A percentile compares a stretch with the other conserved stretches of the same genome.
Conservation (phyloP, 441 rosid genomes). For the Sinapis alba region DNA sequence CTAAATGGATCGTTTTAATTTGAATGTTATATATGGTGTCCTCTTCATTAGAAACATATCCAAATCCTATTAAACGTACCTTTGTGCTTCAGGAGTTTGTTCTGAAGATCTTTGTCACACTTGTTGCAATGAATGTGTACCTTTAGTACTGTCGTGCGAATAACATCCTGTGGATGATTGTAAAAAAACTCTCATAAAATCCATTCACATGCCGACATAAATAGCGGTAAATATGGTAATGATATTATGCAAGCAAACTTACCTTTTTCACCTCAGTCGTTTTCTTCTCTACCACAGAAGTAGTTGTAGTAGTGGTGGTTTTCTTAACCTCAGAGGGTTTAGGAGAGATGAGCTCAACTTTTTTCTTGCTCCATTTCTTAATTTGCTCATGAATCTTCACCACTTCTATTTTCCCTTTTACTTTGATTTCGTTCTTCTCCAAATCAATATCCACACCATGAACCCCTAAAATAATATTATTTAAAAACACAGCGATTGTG, state of each 20-base stretch:
- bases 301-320: conserved; percentile 26
- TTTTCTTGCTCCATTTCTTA: conserved; percentile 63
- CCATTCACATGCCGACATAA: neutral
- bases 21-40: neutral
- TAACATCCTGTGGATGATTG: conserved; percentile 38
- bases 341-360: conserved; percentile 69
- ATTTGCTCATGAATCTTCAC: conserved; percentile 59
- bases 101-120: conserved; percentile 64
- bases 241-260: neutral
- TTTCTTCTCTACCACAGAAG: conserved; percentile 37
- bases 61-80: conserved; percentile 35
- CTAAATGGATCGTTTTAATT: neutral
- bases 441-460: conserved; percentile 56
- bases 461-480: conserved; percentile 48
- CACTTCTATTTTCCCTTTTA: conserved; percentile 64
- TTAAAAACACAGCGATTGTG: neutral
- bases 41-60: neutral
- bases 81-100: conserved; percentile 58
- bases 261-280: conserved; percentile 56
- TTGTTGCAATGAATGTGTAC: conserved; percentile 73
- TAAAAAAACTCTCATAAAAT: neutral
- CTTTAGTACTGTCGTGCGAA: conserved; percentile 54
- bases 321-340: conserved; percentile 43
- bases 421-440: conserved; percentile 72
- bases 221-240: neutral